These are phyloP conservation scores for Wakefieldia striispora DNA, from an alignment of 768 basidiomycete genomes.

Conservation along the genomic window DNA sequence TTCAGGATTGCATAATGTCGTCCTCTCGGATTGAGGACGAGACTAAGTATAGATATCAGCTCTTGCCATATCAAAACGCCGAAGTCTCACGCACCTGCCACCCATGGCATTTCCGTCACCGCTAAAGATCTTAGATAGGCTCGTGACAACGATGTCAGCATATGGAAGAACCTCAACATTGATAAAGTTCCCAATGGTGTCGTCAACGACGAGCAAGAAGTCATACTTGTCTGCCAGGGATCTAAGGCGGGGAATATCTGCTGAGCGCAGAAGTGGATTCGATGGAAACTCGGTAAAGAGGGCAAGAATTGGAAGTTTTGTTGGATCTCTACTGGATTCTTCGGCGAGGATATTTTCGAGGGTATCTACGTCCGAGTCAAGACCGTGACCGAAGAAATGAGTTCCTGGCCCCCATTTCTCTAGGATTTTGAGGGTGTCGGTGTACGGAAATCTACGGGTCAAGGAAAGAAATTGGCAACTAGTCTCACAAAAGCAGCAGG, in stretches of 20 bases:
- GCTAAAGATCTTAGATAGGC: slow-evolving; percentile 92
- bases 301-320: slow-evolving; percentile 64
- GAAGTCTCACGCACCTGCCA: slow-evolving; percentile 66
- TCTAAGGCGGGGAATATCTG: slow-evolving; percentile 73
- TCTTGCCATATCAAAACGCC: not conserved
- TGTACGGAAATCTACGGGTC: slow-evolving; percentile 80
- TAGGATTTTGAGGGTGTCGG: slow-evolving; percentile 90
- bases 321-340: slow-evolving; percentile 36
- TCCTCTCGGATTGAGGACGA: slow-evolving; percentile 81
- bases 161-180: slow-evolving; percentile 88
- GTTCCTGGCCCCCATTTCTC: slow-evolving; percentile 97
- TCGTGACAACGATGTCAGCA: slow-evolving; percentile 88
- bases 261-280: slow-evolving; percentile 88
- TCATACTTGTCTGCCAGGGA: slow-evolving; percentile 82
- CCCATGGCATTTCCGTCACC: slow-evolving; percentile 97
- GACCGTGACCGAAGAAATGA: slow-evolving; percentile 81
- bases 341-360: slow-evolving; percentile 62
- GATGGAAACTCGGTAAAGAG: slow-evolving; percentile 95
- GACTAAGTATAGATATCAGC: slow-evolving; percentile 41
- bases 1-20: slow-evolving; percentile 70
- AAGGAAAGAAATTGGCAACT: not conserved
- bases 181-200: slow-evolving; percentile 91
- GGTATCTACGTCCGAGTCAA: slow-evolving; percentile 70
- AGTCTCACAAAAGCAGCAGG: not conserved
- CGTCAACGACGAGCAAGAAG: slow-evolving; percentile 88